A percentile compares a stretch with the other conserved stretches of the same genome.
These are phyloP conservation scores for Babesia sp. DNA, from an alignment of 169 alveolate species.

Conservation along the genomic window DNA sequence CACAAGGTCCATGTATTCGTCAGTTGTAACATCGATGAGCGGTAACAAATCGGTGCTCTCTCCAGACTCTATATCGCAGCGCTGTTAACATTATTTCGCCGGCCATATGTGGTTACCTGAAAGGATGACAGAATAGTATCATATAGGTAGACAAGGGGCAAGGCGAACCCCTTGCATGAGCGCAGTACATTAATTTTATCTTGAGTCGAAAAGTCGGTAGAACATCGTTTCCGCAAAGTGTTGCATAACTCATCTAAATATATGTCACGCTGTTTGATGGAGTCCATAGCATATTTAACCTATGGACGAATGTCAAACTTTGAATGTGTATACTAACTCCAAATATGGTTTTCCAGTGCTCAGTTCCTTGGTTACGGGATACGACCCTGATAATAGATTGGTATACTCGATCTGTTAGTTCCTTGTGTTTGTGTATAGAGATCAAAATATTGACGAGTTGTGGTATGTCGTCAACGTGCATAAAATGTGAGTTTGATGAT, in stretches of 20 bases:
- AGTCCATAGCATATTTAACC: slow-evolving; percentile 12
- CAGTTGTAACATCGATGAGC: neutral
- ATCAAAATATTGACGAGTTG: neutral
- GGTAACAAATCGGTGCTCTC: too few species aligned
- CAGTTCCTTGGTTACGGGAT: neutral
- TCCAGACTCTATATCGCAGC: too few species aligned
- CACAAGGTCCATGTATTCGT: neutral
- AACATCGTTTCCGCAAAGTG: neutral
- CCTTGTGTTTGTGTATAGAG: neutral
- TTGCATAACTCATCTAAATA: slow-evolving; percentile 11
- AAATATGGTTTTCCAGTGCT: neutral
- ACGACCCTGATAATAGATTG: neutral
- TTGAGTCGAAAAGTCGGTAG: neutral
- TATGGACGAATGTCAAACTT: neutral
- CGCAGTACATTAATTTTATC: slow-evolving; percentile 15
- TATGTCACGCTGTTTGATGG: neutral
- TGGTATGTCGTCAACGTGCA: slow-evolving; percentile 1
- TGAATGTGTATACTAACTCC: slow-evolving; percentile 1
- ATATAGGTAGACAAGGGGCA: slow-evolving; percentile 10
- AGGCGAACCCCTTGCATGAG: slow-evolving; percentile 3
- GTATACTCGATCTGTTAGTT: neutral
- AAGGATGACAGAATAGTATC: slow-evolving; percentile 21
- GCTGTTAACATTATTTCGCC: too few species aligned
- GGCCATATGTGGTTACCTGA: neutral
- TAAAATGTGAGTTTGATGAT: neutral